Conservation (phyloP, 2,329 filamentous ascomycete genomes). For the Aspergillus ochraceoroseus region DNA sequence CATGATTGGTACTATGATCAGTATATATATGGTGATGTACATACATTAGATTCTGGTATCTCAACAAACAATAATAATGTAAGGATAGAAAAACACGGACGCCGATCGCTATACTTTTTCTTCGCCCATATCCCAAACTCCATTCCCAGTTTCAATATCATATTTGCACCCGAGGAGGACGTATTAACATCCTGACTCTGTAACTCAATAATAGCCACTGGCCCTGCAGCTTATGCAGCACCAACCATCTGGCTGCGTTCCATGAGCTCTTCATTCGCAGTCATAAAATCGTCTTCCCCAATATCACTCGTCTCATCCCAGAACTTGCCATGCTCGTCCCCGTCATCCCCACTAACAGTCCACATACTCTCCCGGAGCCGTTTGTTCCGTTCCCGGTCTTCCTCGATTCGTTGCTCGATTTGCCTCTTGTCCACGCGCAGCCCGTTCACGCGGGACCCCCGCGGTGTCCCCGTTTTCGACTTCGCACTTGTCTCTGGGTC, state of each 20-base stretch:
- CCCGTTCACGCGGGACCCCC: conserved; percentile 34
- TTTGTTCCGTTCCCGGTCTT: conserved; percentile 94
- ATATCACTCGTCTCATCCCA: conserved; percentile 86
- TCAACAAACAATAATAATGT: neutral
- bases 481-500: conserved; percentile 24
- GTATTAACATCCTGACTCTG: too few relatives aligned
- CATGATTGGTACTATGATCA: too few relatives aligned
- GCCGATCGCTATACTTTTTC: neutral
- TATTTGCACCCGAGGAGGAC: neutral
- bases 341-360: conserved; percentile 65
- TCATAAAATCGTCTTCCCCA: conserved; percentile 76
- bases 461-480: conserved; percentile 29
- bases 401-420: conserved; percentile 93
- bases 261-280: conserved; percentile 67
- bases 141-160: too few relatives aligned
- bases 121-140: neutral
- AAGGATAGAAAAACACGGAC: neutral
- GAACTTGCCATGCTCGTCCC: conserved; percentile 70
- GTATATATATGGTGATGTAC: neutral
- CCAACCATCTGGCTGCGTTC: conserved; percentile 49
- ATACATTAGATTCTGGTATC: neutral
- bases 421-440: conserved; percentile 71
- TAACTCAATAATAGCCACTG: too few relatives aligned
- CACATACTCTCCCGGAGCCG: conserved; percentile 85
- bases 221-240: conserved; percentile 16